Conservation (phyloP, 495 filamentous ascomycete genomes). For the Trichoderma orchidacearum region DNA sequence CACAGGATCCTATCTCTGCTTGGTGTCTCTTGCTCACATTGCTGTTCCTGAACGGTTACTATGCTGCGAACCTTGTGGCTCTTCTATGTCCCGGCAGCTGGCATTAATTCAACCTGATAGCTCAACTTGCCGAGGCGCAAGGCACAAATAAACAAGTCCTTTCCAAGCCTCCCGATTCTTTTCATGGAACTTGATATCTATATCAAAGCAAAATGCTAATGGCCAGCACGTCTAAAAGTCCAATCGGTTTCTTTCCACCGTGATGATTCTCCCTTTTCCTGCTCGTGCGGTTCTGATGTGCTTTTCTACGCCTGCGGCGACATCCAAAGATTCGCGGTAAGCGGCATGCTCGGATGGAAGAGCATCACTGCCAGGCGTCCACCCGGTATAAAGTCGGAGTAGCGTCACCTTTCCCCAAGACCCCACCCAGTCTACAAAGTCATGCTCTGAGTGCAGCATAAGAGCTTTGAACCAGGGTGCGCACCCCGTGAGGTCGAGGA, state of each 20-base stretch:
- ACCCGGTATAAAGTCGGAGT: constrained; percentile 21
- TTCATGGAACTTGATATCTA: too few relatives aligned
- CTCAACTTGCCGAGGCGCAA: not conserved
- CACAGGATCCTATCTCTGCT: constrained; percentile 37
- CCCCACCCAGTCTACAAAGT: constrained; percentile 27
- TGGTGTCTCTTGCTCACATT: constrained; percentile 40
- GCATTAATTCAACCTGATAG: not conserved
- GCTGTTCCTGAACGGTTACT: constrained; percentile 39
- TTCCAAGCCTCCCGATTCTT: too few relatives aligned
- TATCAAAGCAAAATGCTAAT: not conserved
- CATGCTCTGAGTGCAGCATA: constrained; percentile 12
- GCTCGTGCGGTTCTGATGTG: constrained; percentile 19
- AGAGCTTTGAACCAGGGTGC: constrained; percentile 54
- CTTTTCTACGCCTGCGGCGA: constrained; percentile 20
- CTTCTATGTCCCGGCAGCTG: constrained; percentile 2
- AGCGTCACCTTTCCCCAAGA: constrained; percentile 31
- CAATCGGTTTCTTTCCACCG: constrained; percentile 21
- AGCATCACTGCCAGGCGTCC: constrained; percentile 11
- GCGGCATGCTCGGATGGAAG: constrained; percentile 6
- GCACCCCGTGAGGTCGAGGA: constrained; percentile 73
- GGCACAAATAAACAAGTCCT: too few relatives aligned
- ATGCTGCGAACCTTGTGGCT: constrained; percentile 42
- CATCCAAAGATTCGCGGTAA: constrained; percentile 13
- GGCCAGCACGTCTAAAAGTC: not conserved
- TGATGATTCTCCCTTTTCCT: constrained; percentile 22